Percentiles rank a stretch among this genome's conserved stretches.
Evolutionary conservation across 495 filamentous ascomycete species (phyloP).

Genomic region (Penicilliopsis zonata): DNA sequence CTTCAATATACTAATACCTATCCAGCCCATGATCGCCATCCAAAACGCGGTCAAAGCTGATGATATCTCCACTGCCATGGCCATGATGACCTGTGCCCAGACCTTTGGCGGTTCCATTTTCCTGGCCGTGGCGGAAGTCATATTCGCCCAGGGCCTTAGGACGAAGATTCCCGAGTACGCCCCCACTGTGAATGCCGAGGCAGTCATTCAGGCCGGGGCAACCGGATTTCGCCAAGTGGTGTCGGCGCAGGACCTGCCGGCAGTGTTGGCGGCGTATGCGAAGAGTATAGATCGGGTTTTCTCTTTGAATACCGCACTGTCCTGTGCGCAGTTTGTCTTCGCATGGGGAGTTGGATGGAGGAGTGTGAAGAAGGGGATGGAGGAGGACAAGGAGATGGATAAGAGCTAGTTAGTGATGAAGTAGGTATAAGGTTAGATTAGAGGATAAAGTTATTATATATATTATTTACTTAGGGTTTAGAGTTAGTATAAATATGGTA

Average conservation of each 20-base stretch:
- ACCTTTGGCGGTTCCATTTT: slow-evolving; percentile 36
- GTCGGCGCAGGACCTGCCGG: slow-evolving; percentile 9
- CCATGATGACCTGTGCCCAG: slow-evolving; percentile 39
- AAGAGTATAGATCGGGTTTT: slow-evolving; percentile 24
- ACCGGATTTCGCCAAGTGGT: slow-evolving; percentile 26
- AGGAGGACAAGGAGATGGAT: no score
- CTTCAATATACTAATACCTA: no score
- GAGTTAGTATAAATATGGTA: no score
- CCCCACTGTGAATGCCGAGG: slow-evolving; percentile 22
- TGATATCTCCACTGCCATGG: slow-evolving; percentile 35
- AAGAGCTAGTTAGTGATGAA: no score
- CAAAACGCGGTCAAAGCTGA: slow-evolving; percentile 34
- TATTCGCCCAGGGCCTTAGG: slow-evolving; percentile 35
- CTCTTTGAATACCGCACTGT: slow-evolving; percentile 23
- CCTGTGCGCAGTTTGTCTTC: slow-evolving; percentile 14
- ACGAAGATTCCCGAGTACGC: slow-evolving; percentile 18
- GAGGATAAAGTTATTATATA: no score
- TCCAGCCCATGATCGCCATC: slow-evolving; percentile 39
- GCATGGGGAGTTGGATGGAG: slow-evolving; percentile 42
- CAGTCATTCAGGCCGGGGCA: slow-evolving; percentile 27
- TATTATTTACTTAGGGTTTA: no score
- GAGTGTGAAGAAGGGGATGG: slow-evolving; percentile 36
- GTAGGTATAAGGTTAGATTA: no score
- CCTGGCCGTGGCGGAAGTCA: slow-evolving; percentile 30
- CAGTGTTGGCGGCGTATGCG: slow-evolving; percentile 30